A percentile compares a stretch with the other conserved stretches of the same genome.
Conservation (phyloP, 768 basidiomycete species). For the Mycena rosella region DNA sequence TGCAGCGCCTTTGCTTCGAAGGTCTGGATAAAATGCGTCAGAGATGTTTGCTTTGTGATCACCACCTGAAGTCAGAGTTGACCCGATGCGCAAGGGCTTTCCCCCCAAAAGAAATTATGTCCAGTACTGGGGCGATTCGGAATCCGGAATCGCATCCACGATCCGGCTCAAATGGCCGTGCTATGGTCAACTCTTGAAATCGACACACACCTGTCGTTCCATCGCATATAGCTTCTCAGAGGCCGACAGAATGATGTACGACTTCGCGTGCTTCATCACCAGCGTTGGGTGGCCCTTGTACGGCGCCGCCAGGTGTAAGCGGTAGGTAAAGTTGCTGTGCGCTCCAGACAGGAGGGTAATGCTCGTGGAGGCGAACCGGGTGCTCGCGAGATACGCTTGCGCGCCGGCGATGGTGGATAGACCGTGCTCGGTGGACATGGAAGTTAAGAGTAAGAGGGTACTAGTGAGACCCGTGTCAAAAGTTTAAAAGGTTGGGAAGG, state of each 20-base stretch:
- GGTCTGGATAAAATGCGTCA: constrained; percentile 13
- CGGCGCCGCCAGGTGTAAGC: constrained; percentile 48
- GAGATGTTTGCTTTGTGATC: too few relatives aligned
- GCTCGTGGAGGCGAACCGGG: constrained; percentile 50
- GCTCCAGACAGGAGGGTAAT: constrained; percentile 53
- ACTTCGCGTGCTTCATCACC: constrained; percentile 60
- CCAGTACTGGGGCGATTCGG: too few relatives aligned
- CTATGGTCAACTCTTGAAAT: too few relatives aligned
- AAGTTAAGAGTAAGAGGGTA: not conserved
- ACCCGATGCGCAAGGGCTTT: too few relatives aligned
- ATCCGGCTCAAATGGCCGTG: not conserved
- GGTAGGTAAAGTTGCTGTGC: constrained; percentile 54
- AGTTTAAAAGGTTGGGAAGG: too few relatives aligned
- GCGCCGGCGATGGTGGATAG: not conserved
- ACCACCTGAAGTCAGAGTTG: too few relatives aligned
- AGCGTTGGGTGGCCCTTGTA: constrained; percentile 49
- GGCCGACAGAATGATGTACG: constrained; percentile 40
- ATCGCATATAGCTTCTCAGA: constrained; percentile 47
- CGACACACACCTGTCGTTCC: constrained; percentile 57
- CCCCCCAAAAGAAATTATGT: too few relatives aligned
- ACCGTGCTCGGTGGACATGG: not conserved
- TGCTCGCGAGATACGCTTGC: constrained; percentile 48
- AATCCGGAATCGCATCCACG: not conserved
- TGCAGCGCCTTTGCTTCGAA: constrained; percentile 50
- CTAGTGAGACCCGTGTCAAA: too few relatives aligned